phyloP scores from a whole-genome alignment of 805 yeast species.

The Candida michaelii region DNA sequence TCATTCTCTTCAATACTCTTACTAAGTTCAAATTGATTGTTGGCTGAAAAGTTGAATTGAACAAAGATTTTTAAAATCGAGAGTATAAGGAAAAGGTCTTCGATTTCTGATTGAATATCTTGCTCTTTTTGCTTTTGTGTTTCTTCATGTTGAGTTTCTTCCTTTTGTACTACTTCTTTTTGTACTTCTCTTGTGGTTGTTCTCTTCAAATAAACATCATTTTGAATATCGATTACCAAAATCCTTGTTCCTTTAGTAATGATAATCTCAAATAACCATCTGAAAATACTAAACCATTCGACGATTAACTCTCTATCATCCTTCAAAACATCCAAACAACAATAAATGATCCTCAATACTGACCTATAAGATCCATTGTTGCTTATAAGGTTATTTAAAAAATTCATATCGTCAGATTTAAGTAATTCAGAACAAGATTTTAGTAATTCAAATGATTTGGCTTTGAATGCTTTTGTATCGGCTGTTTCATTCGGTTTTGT shows the following conservation, averaged over 20 bases:
- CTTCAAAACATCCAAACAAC: constrained; percentile 46
- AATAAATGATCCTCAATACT: constrained; percentile 55
- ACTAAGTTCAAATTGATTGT: constrained; percentile 51
- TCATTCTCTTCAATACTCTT: constrained; percentile 55
- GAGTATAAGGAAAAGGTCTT: constrained; percentile 62
- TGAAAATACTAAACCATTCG: constrained; percentile 50
- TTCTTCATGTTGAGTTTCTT: no score
- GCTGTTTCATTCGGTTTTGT: no score
- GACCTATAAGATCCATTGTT: constrained; percentile 53
- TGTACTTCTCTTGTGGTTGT: constrained; percentile 11
- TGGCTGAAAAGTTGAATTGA: constrained; percentile 45
- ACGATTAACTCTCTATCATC: constrained; percentile 40
- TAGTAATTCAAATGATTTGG: constrained; percentile 41
- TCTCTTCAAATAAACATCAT: constrained; percentile 47
- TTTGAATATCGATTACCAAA: constrained; percentile 57
- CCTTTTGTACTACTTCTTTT: no score
- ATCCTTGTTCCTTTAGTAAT: constrained; percentile 66
- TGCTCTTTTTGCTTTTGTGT: no score
- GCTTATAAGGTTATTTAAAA: constrained; percentile 41
- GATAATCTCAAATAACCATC: constrained; percentile 60
- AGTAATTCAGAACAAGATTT: constrained; percentile 46
- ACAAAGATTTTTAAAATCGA: constrained; percentile 63
- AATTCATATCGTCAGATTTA: constrained; percentile 49
- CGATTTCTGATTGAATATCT: constrained; percentile 53
- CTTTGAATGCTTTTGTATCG: no score